Evolutionary conservation across 371 early-diverging fungal species (phyloP).

Genomic region (Thermomucor indicae-seudaticae): DNA sequence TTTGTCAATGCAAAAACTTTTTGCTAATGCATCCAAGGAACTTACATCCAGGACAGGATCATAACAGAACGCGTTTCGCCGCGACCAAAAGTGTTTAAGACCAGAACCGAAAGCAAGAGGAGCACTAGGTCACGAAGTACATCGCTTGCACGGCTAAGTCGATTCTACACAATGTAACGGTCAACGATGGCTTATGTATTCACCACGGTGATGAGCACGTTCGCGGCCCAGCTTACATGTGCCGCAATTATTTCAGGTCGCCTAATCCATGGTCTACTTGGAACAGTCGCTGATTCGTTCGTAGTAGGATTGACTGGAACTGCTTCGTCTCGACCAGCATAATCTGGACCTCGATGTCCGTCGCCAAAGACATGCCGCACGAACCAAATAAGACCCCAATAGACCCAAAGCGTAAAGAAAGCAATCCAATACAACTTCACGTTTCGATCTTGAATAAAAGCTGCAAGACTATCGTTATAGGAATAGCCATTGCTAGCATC

Average conservation of each 20-base stretch:
- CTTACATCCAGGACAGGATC: constrained; percentile 39
- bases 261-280: constrained; percentile 4
- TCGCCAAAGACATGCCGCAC: constrained; percentile 29
- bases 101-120: constrained; percentile 30
- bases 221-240: constrained; percentile 2
- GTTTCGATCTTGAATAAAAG: constrained; percentile 8
- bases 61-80: constrained; percentile 29
- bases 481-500: too few species aligned
- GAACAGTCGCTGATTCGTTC: background rate
- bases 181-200: constrained; percentile 10
- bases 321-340: background rate
- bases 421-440: constrained; percentile 30
- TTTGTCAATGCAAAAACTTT: too few species aligned
- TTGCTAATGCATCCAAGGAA: too few species aligned
- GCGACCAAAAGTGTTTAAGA: constrained; percentile 32
- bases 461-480: background rate
- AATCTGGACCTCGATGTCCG: constrained; percentile 1
- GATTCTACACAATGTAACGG: constrained; percentile 1
- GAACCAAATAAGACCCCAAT: constrained; percentile 37
- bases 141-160: constrained; percentile 32
- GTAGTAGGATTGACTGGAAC: too few species aligned
- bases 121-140: constrained; percentile 33
- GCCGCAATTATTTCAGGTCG: constrained; percentile 1
- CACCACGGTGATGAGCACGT: constrained; percentile 19
- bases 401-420: constrained; percentile 29